Evolutionary conservation across 1,139 yeast species (phyloP).

Genomic region (Lizanozyma gosingica): DNA sequence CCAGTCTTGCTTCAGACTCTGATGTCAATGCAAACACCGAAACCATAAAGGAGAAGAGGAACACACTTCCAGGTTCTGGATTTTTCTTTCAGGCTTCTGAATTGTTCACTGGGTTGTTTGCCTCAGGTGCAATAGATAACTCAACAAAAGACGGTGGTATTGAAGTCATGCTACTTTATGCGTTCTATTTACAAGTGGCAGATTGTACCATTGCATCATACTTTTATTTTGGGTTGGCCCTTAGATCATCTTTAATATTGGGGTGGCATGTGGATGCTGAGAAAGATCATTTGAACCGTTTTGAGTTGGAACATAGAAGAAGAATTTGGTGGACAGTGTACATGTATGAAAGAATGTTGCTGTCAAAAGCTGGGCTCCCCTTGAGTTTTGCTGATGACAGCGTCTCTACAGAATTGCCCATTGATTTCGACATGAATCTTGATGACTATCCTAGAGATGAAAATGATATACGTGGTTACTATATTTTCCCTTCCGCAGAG

Average conservation of each 20-base stretch:
- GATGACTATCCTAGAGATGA: conserved; percentile 50
- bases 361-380: conserved; percentile 81
- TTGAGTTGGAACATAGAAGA: conserved; percentile 71
- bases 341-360: conserved; percentile 79
- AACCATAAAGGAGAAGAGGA: conserved; percentile 8
- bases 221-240: conserved; percentile 70
- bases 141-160: conserved; percentile 73
- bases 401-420: conserved; percentile 68
- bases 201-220: conserved; percentile 80
- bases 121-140: conserved; percentile 72
- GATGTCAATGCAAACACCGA: conserved; percentile 2
- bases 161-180: conserved; percentile 70
- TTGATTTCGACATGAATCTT: conserved; percentile 53
- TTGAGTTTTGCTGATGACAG: conserved; percentile 71
- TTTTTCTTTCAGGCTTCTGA: conserved; percentile 72
- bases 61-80: conserved; percentile 65
- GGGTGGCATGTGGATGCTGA: conserved; percentile 86
- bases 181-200: conserved; percentile 77
- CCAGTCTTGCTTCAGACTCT: background rate
- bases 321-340: conserved; percentile 90
- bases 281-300: conserved; percentile 50
- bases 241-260: conserved; percentile 61
- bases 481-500: conserved; percentile 75
- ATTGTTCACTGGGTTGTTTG: conserved; percentile 63
- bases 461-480: conserved; percentile 39